phyloP scores from a whole-genome alignment of 805 yeast species.

The Wickerhamiella brachini region DNA sequence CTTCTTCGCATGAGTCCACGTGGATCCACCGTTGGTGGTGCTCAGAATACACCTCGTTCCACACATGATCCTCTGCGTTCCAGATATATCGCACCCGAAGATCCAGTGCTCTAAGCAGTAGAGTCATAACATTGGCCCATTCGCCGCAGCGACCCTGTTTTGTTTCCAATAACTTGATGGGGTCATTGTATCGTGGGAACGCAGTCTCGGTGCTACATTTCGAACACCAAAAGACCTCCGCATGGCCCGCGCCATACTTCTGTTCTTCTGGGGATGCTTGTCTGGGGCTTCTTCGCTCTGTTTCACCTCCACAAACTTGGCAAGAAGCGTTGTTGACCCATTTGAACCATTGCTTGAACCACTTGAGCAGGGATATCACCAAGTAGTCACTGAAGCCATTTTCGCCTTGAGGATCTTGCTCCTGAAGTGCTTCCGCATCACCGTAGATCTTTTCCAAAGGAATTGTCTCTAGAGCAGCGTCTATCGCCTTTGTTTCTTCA shows the following conservation, averaged over 20 bases:
- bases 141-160: slow-evolving; percentile 85
- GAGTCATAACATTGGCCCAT: slow-evolving; percentile 77
- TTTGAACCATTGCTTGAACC: slow-evolving; percentile 69
- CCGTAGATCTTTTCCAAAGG: slow-evolving; percentile 45
- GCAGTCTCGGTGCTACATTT: slow-evolving; percentile 35
- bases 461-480: slow-evolving; percentile 46
- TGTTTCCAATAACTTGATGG: slow-evolving; percentile 44
- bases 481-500: slow-evolving; percentile 33
- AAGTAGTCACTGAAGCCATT: slow-evolving; percentile 42
- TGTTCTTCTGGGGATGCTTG: slow-evolving; percentile 35
- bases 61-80: slow-evolving; percentile 86
- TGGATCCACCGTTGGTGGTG: slow-evolving; percentile 65
- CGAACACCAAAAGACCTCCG: slow-evolving; percentile 53
- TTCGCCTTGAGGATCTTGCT: slow-evolving; percentile 18
- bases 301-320: slow-evolving; percentile 35
- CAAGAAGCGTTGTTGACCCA: slow-evolving; percentile 75
- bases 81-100: slow-evolving; percentile 58
- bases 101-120: slow-evolving; percentile 55
- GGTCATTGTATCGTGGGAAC: slow-evolving; percentile 69
- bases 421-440: slow-evolving; percentile 37
- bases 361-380: slow-evolving; percentile 41
- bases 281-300: slow-evolving; percentile 27
- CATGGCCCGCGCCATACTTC: slow-evolving; percentile 37
- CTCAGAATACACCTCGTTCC: slow-evolving; percentile 79
- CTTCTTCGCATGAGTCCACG: slow-evolving; percentile 71